Conservation (phyloP, 371 early-diverging fungal genomes). For the Batrachochytrium dendrobatidis region DNA sequence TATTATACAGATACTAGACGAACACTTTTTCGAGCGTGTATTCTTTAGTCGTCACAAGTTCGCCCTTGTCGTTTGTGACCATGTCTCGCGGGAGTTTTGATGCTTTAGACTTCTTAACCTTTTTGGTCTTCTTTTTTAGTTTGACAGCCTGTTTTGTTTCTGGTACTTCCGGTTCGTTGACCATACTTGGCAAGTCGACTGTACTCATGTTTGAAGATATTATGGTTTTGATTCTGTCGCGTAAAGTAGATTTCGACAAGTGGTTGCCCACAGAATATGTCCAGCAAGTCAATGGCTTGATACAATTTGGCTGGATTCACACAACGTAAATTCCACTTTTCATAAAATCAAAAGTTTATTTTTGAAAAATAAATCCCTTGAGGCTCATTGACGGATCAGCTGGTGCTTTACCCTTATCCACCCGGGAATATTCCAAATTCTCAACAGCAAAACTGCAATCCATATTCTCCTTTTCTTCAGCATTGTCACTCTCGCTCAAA, state of each 20-base stretch:
- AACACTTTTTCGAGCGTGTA: constrained; percentile 38
- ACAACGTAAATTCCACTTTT: too few species aligned
- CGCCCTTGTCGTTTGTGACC: constrained; percentile 36
- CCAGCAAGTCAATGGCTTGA: background rate
- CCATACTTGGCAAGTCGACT: too few species aligned
- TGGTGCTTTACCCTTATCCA: background rate
- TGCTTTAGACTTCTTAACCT: constrained; percentile 17
- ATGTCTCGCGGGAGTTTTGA: constrained; percentile 21
- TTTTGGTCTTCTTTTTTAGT: constrained; percentile 18
- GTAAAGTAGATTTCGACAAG: background rate
- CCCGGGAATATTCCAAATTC: background rate
- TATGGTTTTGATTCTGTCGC: background rate
- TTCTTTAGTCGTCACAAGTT: constrained; percentile 32
- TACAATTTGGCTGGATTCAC: too few species aligned
- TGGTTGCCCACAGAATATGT: background rate
- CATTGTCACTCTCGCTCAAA: background rate
- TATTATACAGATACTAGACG: background rate
- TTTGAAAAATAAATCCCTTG: background rate
- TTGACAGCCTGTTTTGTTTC: too few species aligned
- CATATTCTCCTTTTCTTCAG: background rate
- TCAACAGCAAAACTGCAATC: background rate
- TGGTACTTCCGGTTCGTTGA: too few species aligned
- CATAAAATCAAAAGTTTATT: background rate
- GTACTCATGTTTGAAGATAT: background rate
- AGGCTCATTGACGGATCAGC: background rate